These are phyloP conservation scores for Albizia julibrissin DNA, from an alignment of 306 rosid genomes.

Conservation along the genomic window DNA sequence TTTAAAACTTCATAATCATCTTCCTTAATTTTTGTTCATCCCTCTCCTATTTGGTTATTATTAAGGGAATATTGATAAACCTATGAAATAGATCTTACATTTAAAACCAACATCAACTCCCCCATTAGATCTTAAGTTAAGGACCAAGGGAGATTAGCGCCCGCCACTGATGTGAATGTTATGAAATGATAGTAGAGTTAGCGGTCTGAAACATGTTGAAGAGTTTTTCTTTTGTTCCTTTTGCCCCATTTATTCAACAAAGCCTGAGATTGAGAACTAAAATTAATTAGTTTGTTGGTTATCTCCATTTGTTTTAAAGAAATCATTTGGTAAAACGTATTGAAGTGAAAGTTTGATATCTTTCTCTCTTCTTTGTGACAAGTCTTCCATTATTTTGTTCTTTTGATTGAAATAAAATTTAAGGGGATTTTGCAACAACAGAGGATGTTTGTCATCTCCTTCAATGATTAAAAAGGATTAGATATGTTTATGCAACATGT, in stretches of 20 bases:
- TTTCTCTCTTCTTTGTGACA: slow-evolving; percentile 10
- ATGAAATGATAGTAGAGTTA: background rate
- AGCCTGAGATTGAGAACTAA: background rate
- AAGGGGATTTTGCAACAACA: background rate
- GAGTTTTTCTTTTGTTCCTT: background rate
- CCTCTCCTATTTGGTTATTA: too few relatives aligned
- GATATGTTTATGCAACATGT: background rate
- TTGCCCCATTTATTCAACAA: background rate
- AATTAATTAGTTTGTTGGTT: slow-evolving; percentile 7
- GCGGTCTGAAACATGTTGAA: background rate
- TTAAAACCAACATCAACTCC: too few relatives aligned
- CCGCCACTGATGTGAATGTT: background rate
- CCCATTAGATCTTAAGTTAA: too few relatives aligned
- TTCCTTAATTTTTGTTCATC: too few relatives aligned
- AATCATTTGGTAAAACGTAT: background rate
- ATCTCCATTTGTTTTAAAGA: slow-evolving; percentile 1
- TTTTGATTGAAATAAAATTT: background rate
- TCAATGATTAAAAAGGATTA: background rate
- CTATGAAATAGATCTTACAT: too few relatives aligned
- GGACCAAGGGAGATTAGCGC: too few relatives aligned
- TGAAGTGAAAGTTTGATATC: background rate
- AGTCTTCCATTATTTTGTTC: background rate
- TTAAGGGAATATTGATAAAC: too few relatives aligned
- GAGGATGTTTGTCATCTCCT: background rate
- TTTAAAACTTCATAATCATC: too few relatives aligned